Percentiles rank a stretch among this genome's conserved stretches.
phyloP scores from a whole-genome alignment of 2,329 filamentous ascomycete genomes.

The Venturia nashicola region DNA sequence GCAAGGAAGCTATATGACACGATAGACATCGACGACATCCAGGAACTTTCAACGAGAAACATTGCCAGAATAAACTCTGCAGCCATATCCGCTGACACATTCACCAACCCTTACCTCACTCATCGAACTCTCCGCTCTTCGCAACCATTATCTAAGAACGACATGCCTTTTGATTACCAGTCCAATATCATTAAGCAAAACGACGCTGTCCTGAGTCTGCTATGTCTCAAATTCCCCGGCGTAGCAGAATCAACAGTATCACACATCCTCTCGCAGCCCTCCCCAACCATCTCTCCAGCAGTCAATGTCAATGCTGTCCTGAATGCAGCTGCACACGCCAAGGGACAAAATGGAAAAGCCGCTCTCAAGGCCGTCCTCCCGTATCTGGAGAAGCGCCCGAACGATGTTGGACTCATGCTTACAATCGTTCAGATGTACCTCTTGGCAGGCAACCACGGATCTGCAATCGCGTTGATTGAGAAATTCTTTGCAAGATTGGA shows the following conservation, averaged over 20 bases:
- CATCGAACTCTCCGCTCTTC: slow-evolving; percentile 49
- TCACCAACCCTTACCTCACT: slow-evolving; percentile 53
- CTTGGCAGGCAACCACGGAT: slow-evolving; percentile 54
- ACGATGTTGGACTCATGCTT: slow-evolving; percentile 68
- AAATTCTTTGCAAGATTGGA: slow-evolving; percentile 63
- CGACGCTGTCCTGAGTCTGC: slow-evolving; percentile 49
- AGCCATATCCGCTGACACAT: slow-evolving; percentile 30
- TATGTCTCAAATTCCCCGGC: slow-evolving; percentile 55
- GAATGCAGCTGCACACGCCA: slow-evolving; percentile 63
- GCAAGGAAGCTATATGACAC: slow-evolving; percentile 50
- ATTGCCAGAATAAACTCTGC: slow-evolving; percentile 57
- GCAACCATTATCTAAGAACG: slow-evolving; percentile 40
- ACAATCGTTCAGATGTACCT: slow-evolving; percentile 75
- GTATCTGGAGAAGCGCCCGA: slow-evolving; percentile 60
- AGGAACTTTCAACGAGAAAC: slow-evolving; percentile 53
- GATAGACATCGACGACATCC: slow-evolving; percentile 48
- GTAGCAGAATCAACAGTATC: slow-evolving; percentile 43
- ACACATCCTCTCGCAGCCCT: slow-evolving; percentile 24
- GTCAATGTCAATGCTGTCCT: slow-evolving; percentile 48
- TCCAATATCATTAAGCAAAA: slow-evolving; percentile 49
- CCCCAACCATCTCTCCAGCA: slow-evolving; percentile 34
- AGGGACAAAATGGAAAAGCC: slow-evolving; percentile 50
- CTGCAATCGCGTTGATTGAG: slow-evolving; percentile 65
- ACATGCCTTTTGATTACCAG: slow-evolving; percentile 64
- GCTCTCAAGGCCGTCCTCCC: slow-evolving; percentile 58